Evolutionary conservation across 2,329 filamentous ascomycete species (phyloP).

Genomic region (Fusarium domesticum): DNA sequence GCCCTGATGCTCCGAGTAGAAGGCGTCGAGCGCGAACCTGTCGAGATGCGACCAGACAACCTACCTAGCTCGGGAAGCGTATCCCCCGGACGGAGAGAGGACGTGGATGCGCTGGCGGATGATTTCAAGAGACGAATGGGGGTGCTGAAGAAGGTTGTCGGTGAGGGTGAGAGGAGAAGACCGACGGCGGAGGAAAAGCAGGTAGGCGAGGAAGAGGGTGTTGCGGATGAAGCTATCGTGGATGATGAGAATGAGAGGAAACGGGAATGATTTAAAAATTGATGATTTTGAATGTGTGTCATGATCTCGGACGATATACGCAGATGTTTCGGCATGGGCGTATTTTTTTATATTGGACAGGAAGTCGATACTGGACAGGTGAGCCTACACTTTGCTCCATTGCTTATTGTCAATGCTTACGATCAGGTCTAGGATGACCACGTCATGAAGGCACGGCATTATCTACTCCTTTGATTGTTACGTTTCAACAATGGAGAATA

Average conservation of each 20-base stretch:
- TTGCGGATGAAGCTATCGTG: slow-evolving; percentile 17
- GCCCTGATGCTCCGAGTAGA: slow-evolving; percentile 36
- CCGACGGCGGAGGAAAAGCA: slow-evolving; percentile 26
- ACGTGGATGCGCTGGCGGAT: slow-evolving; percentile 50
- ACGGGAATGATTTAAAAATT: slow-evolving; percentile 8
- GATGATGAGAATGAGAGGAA: slow-evolving; percentile 16
- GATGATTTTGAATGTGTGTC: too few relatives aligned
- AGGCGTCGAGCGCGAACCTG: slow-evolving; percentile 38
- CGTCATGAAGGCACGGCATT: too few relatives aligned
- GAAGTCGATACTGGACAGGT: too few relatives aligned
- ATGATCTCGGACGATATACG: too few relatives aligned
- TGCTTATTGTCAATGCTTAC: too few relatives aligned
- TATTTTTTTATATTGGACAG: too few relatives aligned
- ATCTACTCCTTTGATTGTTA: too few relatives aligned
- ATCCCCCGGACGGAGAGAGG: slow-evolving; percentile 38
- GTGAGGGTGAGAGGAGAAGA: slow-evolving; percentile 47
- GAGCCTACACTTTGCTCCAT: too few relatives aligned
- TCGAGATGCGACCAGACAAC: slow-evolving; percentile 28
- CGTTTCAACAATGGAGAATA: slow-evolving; percentile 10
- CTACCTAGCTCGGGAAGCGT: slow-evolving; percentile 32
- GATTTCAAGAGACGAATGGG: slow-evolving; percentile 59
- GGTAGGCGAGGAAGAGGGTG: slow-evolving; percentile 9
- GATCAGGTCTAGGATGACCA: too few relatives aligned
- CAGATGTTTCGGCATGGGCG: too few relatives aligned
- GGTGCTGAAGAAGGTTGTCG: slow-evolving; percentile 52